These are phyloP conservation scores for Hondaea fermentalgiana DNA, from an alignment of 108 stramenopile species.

Conservation along the genomic window DNA sequence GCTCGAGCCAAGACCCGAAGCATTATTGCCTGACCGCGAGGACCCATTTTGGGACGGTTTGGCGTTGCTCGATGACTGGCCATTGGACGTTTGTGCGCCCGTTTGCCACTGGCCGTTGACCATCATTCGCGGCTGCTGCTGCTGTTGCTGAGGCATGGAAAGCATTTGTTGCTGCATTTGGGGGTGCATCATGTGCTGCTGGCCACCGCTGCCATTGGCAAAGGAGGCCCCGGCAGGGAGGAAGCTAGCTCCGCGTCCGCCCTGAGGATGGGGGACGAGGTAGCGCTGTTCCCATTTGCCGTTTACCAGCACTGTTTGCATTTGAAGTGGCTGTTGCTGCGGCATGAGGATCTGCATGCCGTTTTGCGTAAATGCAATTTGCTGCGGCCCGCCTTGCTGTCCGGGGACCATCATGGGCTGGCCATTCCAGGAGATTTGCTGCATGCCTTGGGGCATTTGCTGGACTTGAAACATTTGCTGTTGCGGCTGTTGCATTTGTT, in stretches of 20 bases:
- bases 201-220: not conserved
- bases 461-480: not conserved
- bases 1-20: too few relatives aligned
- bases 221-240: not conserved
- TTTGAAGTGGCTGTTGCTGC: not conserved
- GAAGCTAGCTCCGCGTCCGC: not conserved
- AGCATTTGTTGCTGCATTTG: not conserved
- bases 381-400: not conserved
- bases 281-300: not conserved
- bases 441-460: not conserved
- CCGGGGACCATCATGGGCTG: not conserved
- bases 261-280: not conserved
- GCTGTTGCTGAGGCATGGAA: not conserved
- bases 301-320: not conserved
- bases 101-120: not conserved
- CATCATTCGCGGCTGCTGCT: not conserved
- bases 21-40: too few relatives aligned
- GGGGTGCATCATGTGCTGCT: not conserved
- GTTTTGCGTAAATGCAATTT: not conserved
- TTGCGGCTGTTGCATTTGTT: not conserved
- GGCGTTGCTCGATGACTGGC: too few relatives aligned
- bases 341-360: not conserved
- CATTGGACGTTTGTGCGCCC: not conserved
- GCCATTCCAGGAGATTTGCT: not conserved
- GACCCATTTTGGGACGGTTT: too few relatives aligned